Evolutionary conservation across 1,284 basidiomycete genomes (phyloP).

Genomic region (Agroathelia rolfsii): DNA sequence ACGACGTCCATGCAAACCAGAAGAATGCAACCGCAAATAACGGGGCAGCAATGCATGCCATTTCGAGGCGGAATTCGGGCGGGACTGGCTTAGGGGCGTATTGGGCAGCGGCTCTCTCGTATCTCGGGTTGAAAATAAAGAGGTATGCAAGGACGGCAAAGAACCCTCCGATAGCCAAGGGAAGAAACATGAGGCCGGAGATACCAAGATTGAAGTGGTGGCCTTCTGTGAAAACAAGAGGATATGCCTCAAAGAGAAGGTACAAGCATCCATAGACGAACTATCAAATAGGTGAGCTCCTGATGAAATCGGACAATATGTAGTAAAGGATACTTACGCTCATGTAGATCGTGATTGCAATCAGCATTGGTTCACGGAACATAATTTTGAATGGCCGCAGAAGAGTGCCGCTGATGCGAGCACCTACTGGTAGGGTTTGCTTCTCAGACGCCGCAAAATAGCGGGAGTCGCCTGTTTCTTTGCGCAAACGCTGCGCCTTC

Average conservation of each 20-base stretch:
- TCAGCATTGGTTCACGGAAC: slow-evolving; percentile 69
- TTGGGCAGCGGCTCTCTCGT: slow-evolving; percentile 33
- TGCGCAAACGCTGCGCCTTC: slow-evolving; percentile 32
- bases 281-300: slow-evolving; percentile 22
- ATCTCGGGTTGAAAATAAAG: slow-evolving; percentile 43
- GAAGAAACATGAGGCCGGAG: slow-evolving; percentile 44
- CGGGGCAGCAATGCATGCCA: slow-evolving; percentile 44
- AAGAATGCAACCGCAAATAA: slow-evolving; percentile 52
- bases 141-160: slow-evolving; percentile 35
- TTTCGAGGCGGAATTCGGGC: slow-evolving; percentile 56
- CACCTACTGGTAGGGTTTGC: slow-evolving; percentile 27
- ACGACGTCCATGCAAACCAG: slow-evolving; percentile 60
- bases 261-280: slow-evolving; percentile 57
- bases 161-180: slow-evolving; percentile 44
- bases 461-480: slow-evolving; percentile 51
- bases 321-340: slow-evolving; percentile 30
- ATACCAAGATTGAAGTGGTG: slow-evolving; percentile 41
- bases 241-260: slow-evolving; percentile 50
- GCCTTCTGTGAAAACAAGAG: slow-evolving; percentile 42
- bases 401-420: slow-evolving; percentile 37
- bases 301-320: slow-evolving; percentile 1
- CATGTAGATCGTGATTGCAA: slow-evolving; percentile 61
- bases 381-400: slow-evolving; percentile 61
- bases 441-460: slow-evolving; percentile 49
- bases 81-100: slow-evolving; percentile 46